Conservation (phyloP, 768 basidiomycete species). For the Leccinum pellstonianum region DNA sequence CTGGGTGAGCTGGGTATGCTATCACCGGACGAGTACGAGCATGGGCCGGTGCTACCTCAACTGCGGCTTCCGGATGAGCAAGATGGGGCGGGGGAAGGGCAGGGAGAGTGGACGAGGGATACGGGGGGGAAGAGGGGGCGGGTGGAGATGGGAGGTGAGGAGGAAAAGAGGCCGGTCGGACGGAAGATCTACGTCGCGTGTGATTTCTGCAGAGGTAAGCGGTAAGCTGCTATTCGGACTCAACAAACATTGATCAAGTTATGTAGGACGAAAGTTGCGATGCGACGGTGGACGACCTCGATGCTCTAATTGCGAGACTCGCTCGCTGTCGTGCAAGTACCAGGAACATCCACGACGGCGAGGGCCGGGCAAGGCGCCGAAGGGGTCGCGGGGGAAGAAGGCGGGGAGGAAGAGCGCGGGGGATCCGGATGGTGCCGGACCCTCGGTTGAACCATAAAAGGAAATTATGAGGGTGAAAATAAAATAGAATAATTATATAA, state of each 20-base stretch:
- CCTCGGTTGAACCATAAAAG: slow-evolving; percentile 27
- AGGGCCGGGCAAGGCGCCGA: slow-evolving; percentile 74
- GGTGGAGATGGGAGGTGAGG: slow-evolving; percentile 13
- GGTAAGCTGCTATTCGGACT: background rate
- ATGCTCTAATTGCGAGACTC: slow-evolving; percentile 61
- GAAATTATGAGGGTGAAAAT: slow-evolving; percentile 11
- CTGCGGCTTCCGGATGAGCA: slow-evolving; percentile 28
- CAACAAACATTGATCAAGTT: too few relatives aligned
- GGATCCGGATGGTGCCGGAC: slow-evolving; percentile 28
- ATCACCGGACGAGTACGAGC: slow-evolving; percentile 16
- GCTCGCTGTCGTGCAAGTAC: slow-evolving; percentile 54
- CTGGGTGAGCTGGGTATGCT: slow-evolving; percentile 25
- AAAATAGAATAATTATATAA: slow-evolving; percentile 20
- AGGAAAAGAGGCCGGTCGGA: slow-evolving; percentile 23
- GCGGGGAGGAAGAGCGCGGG: slow-evolving; percentile 26
- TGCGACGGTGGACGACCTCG: slow-evolving; percentile 67
- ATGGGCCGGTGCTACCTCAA: slow-evolving; percentile 28
- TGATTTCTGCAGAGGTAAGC: slow-evolving; percentile 73
- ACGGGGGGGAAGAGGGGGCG: slow-evolving; percentile 20
- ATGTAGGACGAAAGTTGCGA: slow-evolving; percentile 66
- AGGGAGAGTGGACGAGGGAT: slow-evolving; percentile 14
- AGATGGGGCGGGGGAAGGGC: slow-evolving; percentile 11
- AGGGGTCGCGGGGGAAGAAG: slow-evolving; percentile 52
- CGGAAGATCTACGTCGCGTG: slow-evolving; percentile 55
- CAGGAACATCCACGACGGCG: slow-evolving; percentile 53